Evolutionary conservation across 495 filamentous ascomycete genomes (phyloP).

Genomic region (Hypomontagnella monticulosa): DNA sequence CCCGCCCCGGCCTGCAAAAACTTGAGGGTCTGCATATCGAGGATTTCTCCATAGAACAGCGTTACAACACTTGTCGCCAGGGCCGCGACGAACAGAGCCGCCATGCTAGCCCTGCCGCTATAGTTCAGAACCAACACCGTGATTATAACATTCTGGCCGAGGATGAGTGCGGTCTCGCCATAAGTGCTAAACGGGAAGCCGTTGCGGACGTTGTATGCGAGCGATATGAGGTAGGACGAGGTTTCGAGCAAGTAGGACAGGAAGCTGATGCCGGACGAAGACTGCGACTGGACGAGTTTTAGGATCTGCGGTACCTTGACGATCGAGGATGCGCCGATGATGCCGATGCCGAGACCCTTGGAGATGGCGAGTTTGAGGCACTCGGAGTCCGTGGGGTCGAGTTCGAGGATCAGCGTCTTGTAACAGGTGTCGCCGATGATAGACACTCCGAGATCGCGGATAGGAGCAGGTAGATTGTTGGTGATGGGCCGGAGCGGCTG

Average conservation of each 20-base stretch:
- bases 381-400: conserved; percentile 74
- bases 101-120: conserved; percentile 65
- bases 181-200: conserved; percentile 95
- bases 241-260: conserved; percentile 93
- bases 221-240: conserved; percentile 79
- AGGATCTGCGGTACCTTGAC: conserved; percentile 97
- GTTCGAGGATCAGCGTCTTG: conserved; percentile 78
- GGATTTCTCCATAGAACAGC: conserved; percentile 72
- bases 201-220: conserved; percentile 89
- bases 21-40: conserved; percentile 73
- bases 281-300: conserved; percentile 83
- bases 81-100: conserved; percentile 78
- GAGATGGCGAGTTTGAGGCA: conserved; percentile 90
- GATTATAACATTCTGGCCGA: conserved; percentile 90
- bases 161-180: conserved; percentile 91
- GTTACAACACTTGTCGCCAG: conserved; percentile 73
- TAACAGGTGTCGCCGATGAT: conserved; percentile 88
- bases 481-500: conserved; percentile 85
- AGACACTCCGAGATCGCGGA: conserved; percentile 77
- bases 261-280: conserved; percentile 84
- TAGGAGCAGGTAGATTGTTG: conserved; percentile 77
- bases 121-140: conserved; percentile 84
- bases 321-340: conserved; percentile 84
- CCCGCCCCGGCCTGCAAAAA: conserved; percentile 88
- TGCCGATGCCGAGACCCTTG: conserved; percentile 91